Evolutionary conservation across 2,329 filamentous ascomycete genomes (phyloP).

Genomic region (Fusarium secorum): DNA sequence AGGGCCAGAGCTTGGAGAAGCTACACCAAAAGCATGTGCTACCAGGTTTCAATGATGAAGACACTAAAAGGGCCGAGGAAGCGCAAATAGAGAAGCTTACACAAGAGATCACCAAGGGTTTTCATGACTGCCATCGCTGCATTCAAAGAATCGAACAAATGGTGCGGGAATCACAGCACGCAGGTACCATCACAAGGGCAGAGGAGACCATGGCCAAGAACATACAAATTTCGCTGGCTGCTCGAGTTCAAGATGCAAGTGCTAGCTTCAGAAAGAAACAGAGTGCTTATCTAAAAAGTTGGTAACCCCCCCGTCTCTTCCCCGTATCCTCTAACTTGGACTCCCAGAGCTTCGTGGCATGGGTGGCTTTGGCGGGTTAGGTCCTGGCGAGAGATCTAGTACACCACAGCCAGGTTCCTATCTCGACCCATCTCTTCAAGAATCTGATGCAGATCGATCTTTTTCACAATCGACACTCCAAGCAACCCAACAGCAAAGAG

Average conservation of each 20-base stretch:
- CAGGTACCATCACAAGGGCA: conserved; percentile 76
- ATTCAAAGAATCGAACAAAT: conserved; percentile 89
- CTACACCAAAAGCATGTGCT: conserved; percentile 97
- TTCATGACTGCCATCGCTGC: conserved; percentile 87
- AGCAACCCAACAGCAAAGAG: conserved; percentile 74
- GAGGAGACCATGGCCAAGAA: conserved; percentile 98
- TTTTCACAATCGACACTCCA: conserved; percentile 91
- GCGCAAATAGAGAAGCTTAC: conserved; percentile 89
- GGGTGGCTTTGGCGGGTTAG: conserved; percentile 63
- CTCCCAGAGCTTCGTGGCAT: conserved; percentile 76
- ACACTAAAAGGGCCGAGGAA: conserved; percentile 86
- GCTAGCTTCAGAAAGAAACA: conserved; percentile 96
- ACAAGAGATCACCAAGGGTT: conserved; percentile 85
- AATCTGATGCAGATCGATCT: conserved; percentile 91
- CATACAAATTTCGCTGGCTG: conserved; percentile 89
- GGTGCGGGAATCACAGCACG: conserved; percentile 79
- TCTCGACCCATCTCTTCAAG: conserved; percentile 85
- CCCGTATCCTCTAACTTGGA: not conserved
- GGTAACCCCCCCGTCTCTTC: conserved; percentile 22
- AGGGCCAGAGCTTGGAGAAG: conserved; percentile 86
- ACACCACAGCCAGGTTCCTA: conserved; percentile 66
- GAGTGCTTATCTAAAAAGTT: conserved; percentile 93
- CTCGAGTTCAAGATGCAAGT: conserved; percentile 89
- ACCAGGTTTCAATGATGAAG: conserved; percentile 95
- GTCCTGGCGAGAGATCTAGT: conserved; percentile 59